These are phyloP conservation scores for Exophiala viscosa DNA, from an alignment of 2,329 filamentous ascomycete species.

Conservation along the genomic window DNA sequence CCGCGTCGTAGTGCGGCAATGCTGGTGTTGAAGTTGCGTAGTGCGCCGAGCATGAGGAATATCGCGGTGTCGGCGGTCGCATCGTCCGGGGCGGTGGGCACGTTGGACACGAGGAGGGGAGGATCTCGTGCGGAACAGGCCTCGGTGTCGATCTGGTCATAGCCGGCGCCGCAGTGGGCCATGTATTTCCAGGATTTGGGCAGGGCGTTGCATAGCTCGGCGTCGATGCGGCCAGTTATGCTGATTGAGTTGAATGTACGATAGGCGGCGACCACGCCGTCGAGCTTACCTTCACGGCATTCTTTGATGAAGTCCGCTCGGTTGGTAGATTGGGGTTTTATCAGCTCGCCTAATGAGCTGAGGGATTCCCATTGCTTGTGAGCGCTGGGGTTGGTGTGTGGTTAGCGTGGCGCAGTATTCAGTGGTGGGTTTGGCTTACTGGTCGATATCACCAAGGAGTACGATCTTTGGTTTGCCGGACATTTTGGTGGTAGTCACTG, in stretches of 20 bases:
- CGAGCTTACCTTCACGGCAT: slow-evolving; percentile 61
- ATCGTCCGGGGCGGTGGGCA: slow-evolving; percentile 76
- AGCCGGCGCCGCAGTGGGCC: slow-evolving; percentile 59
- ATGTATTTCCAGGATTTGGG: slow-evolving; percentile 39
- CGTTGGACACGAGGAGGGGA: slow-evolving; percentile 68
- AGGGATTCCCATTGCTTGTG: slow-evolving; percentile 63
- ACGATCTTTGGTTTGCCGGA: slow-evolving; percentile 55
- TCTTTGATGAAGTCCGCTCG: slow-evolving; percentile 67
- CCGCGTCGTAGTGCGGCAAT: slow-evolving; percentile 64
- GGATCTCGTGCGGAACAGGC: slow-evolving; percentile 62
- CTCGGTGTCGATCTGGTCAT: slow-evolving; percentile 73
- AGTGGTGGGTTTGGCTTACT: slow-evolving; percentile 48
- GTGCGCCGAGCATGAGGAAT: slow-evolving; percentile 75
- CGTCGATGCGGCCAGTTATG: slow-evolving; percentile 67
- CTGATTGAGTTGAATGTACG: slow-evolving; percentile 64
- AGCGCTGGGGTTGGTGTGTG: slow-evolving; percentile 43
- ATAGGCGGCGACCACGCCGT: slow-evolving; percentile 63
- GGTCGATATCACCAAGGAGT: slow-evolving; percentile 60
- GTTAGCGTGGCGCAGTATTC: neutral
- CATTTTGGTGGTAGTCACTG: slow-evolving; percentile 1
- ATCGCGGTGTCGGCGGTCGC: slow-evolving; percentile 77
- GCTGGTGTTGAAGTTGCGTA: slow-evolving; percentile 67
- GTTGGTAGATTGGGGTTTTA: slow-evolving; percentile 58
- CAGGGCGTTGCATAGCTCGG: slow-evolving; percentile 57
- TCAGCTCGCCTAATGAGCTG: slow-evolving; percentile 59